A percentile compares a stretch with the other conserved stretches of the same genome.
These are phyloP conservation scores for Coccomyxa sp. DNA, from an alignment of 139 green algal species.

Conservation along the genomic window DNA sequence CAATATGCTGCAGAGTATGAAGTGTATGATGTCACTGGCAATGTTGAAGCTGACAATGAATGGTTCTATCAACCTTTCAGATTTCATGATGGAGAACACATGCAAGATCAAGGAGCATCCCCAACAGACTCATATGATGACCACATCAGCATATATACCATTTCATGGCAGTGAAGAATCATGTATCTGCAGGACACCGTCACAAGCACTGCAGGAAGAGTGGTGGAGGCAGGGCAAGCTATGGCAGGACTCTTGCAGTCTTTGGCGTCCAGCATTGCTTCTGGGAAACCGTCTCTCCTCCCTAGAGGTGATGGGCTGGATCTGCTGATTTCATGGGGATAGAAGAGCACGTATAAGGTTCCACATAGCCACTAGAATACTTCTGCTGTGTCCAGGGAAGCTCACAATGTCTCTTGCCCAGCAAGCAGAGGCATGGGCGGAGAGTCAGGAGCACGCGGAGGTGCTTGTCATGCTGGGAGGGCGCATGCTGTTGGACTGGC, in stretches of 20 bases:
- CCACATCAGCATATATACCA: too few relatives aligned
- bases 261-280: neutral
- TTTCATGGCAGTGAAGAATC: too few relatives aligned
- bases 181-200: neutral
- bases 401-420: neutral
- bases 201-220: neutral
- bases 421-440: neutral
- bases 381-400: neutral
- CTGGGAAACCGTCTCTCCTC: neutral
- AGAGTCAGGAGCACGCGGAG: neutral
- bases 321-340: neutral
- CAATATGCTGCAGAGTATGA: too few relatives aligned
- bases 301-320: neutral
- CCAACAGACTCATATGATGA: too few relatives aligned
- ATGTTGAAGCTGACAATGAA: too few relatives aligned
- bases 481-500: constrained; percentile 38
- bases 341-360: neutral
- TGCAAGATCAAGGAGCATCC: too few relatives aligned
- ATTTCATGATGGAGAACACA: too few relatives aligned
- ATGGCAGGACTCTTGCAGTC: neutral
- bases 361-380: neutral
- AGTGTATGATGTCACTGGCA: too few relatives aligned
- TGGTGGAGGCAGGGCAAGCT: neutral
- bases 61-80: too few relatives aligned
- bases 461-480: constrained; percentile 32